Evolutionary conservation across 495 filamentous ascomycete genomes (phyloP), one percentile per base, ranked within the genome.

Genomic region (Jackrogersella multiformis): DNA sequence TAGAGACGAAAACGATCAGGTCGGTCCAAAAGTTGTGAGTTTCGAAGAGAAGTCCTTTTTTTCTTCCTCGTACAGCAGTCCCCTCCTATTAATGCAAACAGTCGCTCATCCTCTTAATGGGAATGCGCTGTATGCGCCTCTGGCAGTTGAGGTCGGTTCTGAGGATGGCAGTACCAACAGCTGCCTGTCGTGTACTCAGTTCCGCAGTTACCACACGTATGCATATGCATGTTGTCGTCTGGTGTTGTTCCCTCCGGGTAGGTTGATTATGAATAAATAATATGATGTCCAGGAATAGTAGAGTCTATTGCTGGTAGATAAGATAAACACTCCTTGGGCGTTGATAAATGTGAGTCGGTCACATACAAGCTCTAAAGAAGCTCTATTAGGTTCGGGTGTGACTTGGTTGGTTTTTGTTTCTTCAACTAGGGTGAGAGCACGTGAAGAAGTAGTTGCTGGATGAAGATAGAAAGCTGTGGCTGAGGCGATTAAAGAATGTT

Each of bases 161-260:
- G 73, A 21, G 73, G 73, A 73, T 75, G 73, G 56, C 73, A 75
- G 56, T 75, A 75, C 73, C 73, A 75, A 69, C 73, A 75, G 68
- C 73, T 75, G 53, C 73, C 73, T 61, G 70, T 73, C 34, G 73
- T 75, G 57, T 75, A 75, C 64, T 75, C 73, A 23, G 73, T 75
- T 51, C 73, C 73, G 57, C 73, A 75, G 70, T 75, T 73, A 34
- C 70, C 73, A 53, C 73, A 75, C 30, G 67, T 75, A 35, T 75
- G 73, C 73, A 75, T 73, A 64, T 73, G 64, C 73, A 71, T 69
- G 18, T 64, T 69, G 67, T 71, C 53, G 57, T 67, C 28, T 41
- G 55, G 46, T 20, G 23, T 18, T 23, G 7, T 64, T 45, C 20
- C 46, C 41, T 41, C 18, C 56, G 42, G 54, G 56, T 56, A 49